These are phyloP conservation scores for Graphium sp. DNA, from an alignment of 2,329 filamentous ascomycete species.

Conservation along the genomic window DNA sequence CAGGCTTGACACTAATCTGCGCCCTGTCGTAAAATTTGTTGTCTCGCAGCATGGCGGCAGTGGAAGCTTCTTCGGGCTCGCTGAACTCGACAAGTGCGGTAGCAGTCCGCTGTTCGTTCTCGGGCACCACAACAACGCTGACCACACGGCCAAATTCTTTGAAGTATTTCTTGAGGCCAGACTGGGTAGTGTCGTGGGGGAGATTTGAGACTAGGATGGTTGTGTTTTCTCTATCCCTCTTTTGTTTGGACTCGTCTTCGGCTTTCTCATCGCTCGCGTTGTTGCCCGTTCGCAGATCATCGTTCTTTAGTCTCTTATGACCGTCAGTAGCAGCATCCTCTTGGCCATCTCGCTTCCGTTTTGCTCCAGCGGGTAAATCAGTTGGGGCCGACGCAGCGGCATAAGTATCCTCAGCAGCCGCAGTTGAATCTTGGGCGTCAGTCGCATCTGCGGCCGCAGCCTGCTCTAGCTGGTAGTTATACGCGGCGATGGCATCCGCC, in stretches of 20 bases:
- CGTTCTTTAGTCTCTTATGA: slow-evolving; percentile 29
- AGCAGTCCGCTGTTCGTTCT: slow-evolving; percentile 40
- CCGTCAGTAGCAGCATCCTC: slow-evolving; percentile 27
- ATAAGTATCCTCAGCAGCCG: not conserved
- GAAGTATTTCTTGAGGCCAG: slow-evolving; percentile 75
- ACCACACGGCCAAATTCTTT: slow-evolving; percentile 77
- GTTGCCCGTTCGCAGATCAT: slow-evolving; percentile 46
- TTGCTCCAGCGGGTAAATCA: slow-evolving; percentile 27
- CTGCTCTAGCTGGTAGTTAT: slow-evolving; percentile 16
- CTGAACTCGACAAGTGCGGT: slow-evolving; percentile 78
- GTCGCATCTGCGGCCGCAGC: slow-evolving; percentile 11
- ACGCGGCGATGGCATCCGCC: slow-evolving; percentile 36
- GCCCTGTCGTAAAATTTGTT: slow-evolving; percentile 62
- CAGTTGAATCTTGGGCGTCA: slow-evolving; percentile 7
- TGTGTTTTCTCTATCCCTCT: slow-evolving; percentile 81
- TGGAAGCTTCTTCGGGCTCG: slow-evolving; percentile 60
- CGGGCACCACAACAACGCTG: slow-evolving; percentile 50
- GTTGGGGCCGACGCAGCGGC: too few species aligned
- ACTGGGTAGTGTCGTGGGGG: slow-evolving; percentile 51
- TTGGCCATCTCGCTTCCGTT: slow-evolving; percentile 59
- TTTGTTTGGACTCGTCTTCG: slow-evolving; percentile 22
- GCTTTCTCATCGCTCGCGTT: slow-evolving; percentile 14
- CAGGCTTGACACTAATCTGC: slow-evolving; percentile 57
- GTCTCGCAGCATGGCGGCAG: slow-evolving; percentile 69
- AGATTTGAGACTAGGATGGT: slow-evolving; percentile 70